phyloP scores from a whole-genome alignment of 2,329 filamentous ascomycete species.

The Claviceps arundinis region DNA sequence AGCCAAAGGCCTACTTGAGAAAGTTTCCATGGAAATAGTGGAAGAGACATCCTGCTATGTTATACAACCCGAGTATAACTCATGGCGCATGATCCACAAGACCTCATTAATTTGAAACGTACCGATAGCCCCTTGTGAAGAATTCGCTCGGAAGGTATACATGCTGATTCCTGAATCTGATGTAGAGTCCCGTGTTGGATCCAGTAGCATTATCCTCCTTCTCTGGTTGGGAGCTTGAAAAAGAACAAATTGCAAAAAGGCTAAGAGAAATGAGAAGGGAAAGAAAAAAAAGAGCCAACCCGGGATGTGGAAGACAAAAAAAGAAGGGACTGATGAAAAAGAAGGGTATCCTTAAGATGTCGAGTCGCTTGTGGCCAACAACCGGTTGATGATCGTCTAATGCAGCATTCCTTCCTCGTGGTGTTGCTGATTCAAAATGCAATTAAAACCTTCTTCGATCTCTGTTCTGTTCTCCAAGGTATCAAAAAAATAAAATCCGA shows the following conservation, averaged over 20 bases:
- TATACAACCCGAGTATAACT: not conserved
- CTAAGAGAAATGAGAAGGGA: not conserved
- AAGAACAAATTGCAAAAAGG: not conserved
- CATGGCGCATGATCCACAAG: not conserved
- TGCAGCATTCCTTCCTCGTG: not conserved
- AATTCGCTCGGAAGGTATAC: slow-evolving; percentile 2
- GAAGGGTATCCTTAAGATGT: not conserved
- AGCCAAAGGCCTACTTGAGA: not conserved
- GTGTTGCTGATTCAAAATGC: not conserved
- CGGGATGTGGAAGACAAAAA: not conserved
- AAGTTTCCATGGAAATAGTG: not conserved
- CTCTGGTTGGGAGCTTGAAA: not conserved
- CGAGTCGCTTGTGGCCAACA: not conserved
- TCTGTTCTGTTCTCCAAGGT: not conserved
- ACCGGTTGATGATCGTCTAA: not conserved
- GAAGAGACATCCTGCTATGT: not conserved
- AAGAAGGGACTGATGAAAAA: not conserved
- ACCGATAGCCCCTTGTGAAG: not conserved
- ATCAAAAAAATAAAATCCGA: not conserved
- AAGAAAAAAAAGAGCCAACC: not conserved
- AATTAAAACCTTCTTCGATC: not conserved
- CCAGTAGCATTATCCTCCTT: not conserved
- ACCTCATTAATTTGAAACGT: not conserved
- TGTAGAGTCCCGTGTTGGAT: not conserved
- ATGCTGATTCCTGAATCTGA: not conserved